Evolutionary conservation across 2,329 filamentous ascomycete genomes (phyloP).

Genomic region (Sporothrix schenckii): DNA sequence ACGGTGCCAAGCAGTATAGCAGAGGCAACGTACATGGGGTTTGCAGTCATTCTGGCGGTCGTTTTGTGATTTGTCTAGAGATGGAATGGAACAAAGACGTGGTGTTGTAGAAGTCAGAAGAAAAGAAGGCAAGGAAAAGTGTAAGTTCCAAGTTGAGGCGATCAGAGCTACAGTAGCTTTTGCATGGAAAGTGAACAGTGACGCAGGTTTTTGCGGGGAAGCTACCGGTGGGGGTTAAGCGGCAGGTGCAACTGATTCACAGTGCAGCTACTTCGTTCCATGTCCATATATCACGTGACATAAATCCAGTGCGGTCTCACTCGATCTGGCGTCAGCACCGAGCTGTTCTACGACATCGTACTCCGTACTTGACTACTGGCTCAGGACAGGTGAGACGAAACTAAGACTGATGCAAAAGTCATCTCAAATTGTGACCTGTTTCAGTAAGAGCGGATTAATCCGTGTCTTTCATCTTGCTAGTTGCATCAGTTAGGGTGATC

Average conservation of each 20-base stretch:
- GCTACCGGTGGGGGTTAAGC: not conserved
- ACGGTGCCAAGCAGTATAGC: not conserved
- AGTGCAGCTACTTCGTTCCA: not conserved
- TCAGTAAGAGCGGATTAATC: not conserved
- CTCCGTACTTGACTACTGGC: not conserved
- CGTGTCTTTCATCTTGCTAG: not conserved
- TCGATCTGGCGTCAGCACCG: not conserved
- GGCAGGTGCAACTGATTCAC: not conserved
- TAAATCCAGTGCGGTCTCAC: not conserved
- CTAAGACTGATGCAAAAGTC: not conserved
- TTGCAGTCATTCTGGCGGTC: conserved; percentile 1
- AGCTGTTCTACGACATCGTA: too few relatives aligned
- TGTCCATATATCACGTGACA: conserved; percentile 1
- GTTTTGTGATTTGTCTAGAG: not conserved
- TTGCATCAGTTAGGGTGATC: too few relatives aligned
- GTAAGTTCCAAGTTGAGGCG: not conserved
- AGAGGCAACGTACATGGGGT: conserved; percentile 11
- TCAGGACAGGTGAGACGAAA: not conserved
- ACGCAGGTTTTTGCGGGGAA: conserved; percentile 18
- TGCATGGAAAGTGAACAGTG: not conserved
- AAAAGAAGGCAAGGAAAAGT: not conserved
- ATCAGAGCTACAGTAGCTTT: not conserved
- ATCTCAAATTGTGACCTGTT: not conserved
- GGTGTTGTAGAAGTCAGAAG: not conserved
- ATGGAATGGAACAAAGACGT: not conserved